A percentile compares a stretch with the other conserved stretches of the same genome.
phyloP scores from a whole-genome alignment of 331 rosid species.

The Stylosanthes scabra region DNA sequence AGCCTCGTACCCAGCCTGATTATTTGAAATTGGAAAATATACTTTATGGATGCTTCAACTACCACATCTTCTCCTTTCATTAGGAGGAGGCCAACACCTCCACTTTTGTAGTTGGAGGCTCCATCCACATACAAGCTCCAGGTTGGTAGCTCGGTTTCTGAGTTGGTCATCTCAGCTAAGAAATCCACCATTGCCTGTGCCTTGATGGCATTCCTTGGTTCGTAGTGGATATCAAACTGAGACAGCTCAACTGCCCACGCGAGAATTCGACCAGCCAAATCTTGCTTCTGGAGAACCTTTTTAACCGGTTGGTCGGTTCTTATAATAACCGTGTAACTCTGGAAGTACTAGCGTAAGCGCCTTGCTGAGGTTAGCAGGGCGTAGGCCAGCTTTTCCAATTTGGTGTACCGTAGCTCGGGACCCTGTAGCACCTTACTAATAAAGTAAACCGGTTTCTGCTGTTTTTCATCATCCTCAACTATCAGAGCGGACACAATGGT shows the following conservation, averaged over 20 bases:
- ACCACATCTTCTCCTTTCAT: too few species aligned
- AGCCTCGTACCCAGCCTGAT: too few species aligned
- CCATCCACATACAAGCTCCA: too few species aligned
- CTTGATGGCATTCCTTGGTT: background rate
- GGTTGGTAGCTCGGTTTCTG: too few species aligned
- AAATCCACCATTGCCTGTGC: background rate
- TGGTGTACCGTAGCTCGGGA: background rate
- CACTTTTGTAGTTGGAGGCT: too few species aligned
- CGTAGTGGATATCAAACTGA: background rate
- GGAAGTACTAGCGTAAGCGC: background rate
- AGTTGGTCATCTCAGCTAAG: background rate
- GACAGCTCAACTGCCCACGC: background rate
- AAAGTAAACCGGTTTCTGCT: background rate
- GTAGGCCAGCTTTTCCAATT: background rate
- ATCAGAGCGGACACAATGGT: background rate
- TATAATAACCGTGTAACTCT: background rate
- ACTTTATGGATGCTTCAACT: too few species aligned
- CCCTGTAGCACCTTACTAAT: background rate
- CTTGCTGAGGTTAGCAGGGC: background rate
- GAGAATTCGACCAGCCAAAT: background rate
- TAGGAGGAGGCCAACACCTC: too few species aligned
- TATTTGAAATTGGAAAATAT: too few species aligned
- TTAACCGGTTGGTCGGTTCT: background rate
- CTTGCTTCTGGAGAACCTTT: background rate
- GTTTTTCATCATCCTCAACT: background rate